A percentile compares a stretch with the other conserved stretches of the same genome.
Conservation (phyloP, 345 rosid species). For the Hibiscus tridactylites region DNA sequence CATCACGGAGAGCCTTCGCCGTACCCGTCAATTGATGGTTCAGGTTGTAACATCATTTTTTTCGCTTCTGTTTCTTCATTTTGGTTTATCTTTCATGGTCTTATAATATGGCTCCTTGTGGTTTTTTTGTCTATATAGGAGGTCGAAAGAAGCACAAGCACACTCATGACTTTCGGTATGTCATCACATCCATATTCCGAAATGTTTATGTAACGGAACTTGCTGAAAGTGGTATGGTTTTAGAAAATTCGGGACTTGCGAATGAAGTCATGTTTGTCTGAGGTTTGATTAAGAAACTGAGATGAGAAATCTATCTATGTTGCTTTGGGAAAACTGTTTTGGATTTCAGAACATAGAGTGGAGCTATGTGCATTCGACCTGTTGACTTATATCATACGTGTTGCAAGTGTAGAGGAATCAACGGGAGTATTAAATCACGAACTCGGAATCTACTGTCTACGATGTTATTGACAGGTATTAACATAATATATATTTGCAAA, state of each 20-base stretch:
- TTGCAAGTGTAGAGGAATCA: slow-evolving; percentile 59
- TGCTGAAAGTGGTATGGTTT: not conserved
- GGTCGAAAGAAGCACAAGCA: slow-evolving; percentile 77
- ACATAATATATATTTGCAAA: not conserved
- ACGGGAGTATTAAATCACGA: slow-evolving; percentile 64
- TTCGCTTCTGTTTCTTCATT: too few species aligned
- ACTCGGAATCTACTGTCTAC: slow-evolving; percentile 79
- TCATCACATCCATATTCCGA: slow-evolving; percentile 15
- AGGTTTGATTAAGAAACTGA: too few species aligned
- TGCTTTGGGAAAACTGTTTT: slow-evolving; percentile 4
- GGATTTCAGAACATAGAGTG: not conserved
- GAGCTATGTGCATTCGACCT: not conserved
- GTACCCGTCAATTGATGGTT: slow-evolving; percentile 89
- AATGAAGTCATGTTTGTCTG: too few species aligned
- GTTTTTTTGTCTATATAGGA: too few species aligned
- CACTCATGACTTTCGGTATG: slow-evolving; percentile 77
- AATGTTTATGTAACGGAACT: not conserved
- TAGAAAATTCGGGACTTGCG: not conserved
- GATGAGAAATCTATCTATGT: not conserved
- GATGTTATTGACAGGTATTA: slow-evolving; percentile 74
- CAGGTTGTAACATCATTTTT: too few species aligned
- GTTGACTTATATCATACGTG: not conserved
- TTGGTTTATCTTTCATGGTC: too few species aligned
- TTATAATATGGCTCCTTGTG: too few species aligned
- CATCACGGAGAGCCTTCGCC: slow-evolving; percentile 94